Evolutionary conservation across 306 rosid species (phyloP).

Genomic region (Lablab purpureus): DNA sequence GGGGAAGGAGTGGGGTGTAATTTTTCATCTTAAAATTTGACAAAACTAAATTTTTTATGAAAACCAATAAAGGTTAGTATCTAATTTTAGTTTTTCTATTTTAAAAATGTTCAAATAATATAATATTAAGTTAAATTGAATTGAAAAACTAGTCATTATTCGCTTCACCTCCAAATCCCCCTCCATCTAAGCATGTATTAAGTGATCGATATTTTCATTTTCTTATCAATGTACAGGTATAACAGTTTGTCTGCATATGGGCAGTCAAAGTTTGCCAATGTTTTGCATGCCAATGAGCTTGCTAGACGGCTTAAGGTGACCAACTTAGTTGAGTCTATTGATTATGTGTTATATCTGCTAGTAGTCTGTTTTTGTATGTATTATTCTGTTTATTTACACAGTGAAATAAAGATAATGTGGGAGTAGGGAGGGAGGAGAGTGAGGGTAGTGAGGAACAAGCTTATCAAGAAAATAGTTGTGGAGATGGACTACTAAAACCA

Average conservation of each 20-base stretch:
- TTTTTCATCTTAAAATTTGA: neutral
- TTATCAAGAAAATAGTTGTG: neutral
- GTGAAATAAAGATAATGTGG: neutral
- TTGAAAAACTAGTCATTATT: neutral
- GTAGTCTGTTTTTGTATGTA: neutral
- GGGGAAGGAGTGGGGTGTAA: neutral
- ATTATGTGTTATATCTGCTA: conserved; percentile 4
- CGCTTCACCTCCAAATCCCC: neutral
- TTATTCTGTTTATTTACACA: neutral
- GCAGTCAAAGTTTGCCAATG: conserved; percentile 77
- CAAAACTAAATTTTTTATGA: neutral
- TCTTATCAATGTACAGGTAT: conserved; percentile 56
- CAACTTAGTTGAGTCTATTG: conserved; percentile 18
- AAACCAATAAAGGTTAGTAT: neutral
- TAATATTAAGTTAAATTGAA: neutral
- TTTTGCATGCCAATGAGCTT: conserved; percentile 78
- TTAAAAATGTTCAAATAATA: neutral
- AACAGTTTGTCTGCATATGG: conserved; percentile 67
- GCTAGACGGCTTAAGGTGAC: conserved; percentile 66
- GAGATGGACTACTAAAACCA: neutral
- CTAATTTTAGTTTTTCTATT: neutral
- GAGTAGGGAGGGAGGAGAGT: neutral
- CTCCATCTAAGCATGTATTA: neutral
- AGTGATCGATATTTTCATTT: conserved; percentile 25
- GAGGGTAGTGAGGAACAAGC: no score